Conservation (phyloP, 331 rosid species). For the Ulmus americana region DNA sequence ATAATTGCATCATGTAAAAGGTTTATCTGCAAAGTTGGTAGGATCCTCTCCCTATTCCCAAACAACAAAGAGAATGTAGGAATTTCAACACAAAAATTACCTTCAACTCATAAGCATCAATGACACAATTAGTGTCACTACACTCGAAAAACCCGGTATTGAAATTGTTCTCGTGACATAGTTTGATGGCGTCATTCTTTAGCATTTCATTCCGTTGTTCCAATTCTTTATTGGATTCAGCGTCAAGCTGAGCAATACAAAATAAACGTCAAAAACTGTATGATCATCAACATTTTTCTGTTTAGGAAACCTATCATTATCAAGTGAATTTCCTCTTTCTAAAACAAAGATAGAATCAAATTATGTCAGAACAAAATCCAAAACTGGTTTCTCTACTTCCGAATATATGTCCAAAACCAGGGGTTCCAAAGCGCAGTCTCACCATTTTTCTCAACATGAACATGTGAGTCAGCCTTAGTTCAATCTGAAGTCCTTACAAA, state of each 20-base stretch:
- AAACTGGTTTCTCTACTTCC: too few species aligned
- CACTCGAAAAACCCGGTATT: conserved; percentile 91
- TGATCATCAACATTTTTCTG: too few species aligned
- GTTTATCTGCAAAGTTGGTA: background rate
- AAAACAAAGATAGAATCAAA: too few species aligned
- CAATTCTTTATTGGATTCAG: conserved; percentile 80
- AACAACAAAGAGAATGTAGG: background rate
- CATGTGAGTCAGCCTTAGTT: too few species aligned
- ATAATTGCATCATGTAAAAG: background rate
- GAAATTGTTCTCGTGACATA: conserved; percentile 91
- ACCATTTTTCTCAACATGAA: too few species aligned
- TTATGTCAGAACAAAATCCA: too few species aligned
- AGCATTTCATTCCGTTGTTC: conserved; percentile 98
- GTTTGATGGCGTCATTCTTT: conserved; percentile 75
- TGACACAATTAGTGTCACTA: conserved; percentile 59
- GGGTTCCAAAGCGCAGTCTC: too few species aligned
- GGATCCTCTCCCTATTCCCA: background rate
- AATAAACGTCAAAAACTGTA: background rate
- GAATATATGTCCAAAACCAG: too few species aligned
- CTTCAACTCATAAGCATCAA: conserved; percentile 93
- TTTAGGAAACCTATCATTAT: background rate
- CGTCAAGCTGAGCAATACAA: conserved; percentile 53
- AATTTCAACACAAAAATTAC: conserved; percentile 28
- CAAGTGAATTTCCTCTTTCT: background rate
- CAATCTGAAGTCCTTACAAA: too few species aligned